Conservation (phyloP, 306 rosid species). For the Acacia melanoxylon region DNA sequence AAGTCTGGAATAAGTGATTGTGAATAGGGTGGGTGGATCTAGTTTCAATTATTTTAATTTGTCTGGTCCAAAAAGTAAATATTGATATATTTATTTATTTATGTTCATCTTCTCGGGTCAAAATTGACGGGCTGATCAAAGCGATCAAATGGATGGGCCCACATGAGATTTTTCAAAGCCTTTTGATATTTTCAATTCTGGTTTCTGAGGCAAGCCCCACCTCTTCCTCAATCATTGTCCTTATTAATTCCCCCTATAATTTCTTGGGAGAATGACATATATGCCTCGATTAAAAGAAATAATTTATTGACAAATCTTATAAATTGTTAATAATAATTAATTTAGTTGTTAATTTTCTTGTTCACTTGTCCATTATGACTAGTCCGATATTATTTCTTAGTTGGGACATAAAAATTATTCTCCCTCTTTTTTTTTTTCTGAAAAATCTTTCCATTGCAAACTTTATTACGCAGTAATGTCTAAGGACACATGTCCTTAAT, state of each 20-base stretch:
- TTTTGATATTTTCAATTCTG: background rate
- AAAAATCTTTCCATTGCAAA: too few species aligned
- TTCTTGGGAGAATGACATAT: too few species aligned
- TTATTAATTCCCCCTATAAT: background rate
- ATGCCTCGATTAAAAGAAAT: fast-evolving
- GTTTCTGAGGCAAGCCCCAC: background rate
- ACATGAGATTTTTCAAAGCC: conserved; percentile 12
- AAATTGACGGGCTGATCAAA: conserved; percentile 33
- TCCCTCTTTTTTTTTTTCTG: too few species aligned
- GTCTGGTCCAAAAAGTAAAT: background rate
- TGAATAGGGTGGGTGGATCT: background rate
- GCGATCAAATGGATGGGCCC: conserved; percentile 17
- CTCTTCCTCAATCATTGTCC: background rate
- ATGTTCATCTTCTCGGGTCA: conserved; percentile 36
- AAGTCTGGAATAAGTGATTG: background rate
- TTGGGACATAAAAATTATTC: too few species aligned
- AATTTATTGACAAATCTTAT: too few species aligned
- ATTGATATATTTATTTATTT: background rate
- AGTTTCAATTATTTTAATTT: background rate
- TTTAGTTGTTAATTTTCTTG: too few species aligned
- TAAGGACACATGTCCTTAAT: too few species aligned
- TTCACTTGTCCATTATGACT: too few species aligned
- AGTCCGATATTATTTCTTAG: too few species aligned
- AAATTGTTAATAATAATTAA: too few species aligned
- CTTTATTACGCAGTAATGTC: too few species aligned